Evolutionary conservation across 371 early-diverging fungal species (phyloP).

Genomic region (Ecytonucleospora hepatopenaei): DNA sequence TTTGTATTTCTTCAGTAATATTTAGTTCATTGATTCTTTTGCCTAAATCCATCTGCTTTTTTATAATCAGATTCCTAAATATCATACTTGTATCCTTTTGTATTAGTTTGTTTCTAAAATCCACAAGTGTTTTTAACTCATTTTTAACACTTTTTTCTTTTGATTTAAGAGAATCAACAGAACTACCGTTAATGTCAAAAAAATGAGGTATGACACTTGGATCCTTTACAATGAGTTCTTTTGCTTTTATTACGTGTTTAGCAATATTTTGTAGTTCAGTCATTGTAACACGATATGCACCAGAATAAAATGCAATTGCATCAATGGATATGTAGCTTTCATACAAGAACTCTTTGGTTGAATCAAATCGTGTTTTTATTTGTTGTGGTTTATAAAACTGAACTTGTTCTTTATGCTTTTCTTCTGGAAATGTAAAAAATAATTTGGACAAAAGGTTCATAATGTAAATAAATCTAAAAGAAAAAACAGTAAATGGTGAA

Average conservation of each 20-base stretch:
- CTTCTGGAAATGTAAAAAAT: background rate
- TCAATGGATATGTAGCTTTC: constrained; percentile 14
- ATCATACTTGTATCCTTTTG: constrained; percentile 10
- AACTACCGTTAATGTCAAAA: background rate
- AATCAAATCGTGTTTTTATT: background rate
- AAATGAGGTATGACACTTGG: background rate
- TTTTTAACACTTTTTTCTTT: background rate
- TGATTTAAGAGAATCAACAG: background rate
- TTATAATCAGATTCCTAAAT: constrained; percentile 7
- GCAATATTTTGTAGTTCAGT: background rate
- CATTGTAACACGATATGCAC: background rate
- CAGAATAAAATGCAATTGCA: constrained; percentile 7
- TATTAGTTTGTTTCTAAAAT: constrained; percentile 8
- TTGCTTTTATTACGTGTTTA: constrained; percentile 6
- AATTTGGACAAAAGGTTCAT: background rate
- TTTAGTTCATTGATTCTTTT: background rate
- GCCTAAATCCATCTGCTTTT: background rate
- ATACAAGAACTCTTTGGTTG: constrained; percentile 1
- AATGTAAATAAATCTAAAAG: background rate
- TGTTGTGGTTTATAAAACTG: background rate
- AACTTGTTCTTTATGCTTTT: background rate
- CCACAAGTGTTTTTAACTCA: background rate
- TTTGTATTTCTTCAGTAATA: background rate
- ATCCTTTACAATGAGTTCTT: constrained; percentile 6
- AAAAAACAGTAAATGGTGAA: background rate